Evolutionary conservation across 805 yeast species (phyloP).

Genomic region (Cyberlindnera lachancei): DNA sequence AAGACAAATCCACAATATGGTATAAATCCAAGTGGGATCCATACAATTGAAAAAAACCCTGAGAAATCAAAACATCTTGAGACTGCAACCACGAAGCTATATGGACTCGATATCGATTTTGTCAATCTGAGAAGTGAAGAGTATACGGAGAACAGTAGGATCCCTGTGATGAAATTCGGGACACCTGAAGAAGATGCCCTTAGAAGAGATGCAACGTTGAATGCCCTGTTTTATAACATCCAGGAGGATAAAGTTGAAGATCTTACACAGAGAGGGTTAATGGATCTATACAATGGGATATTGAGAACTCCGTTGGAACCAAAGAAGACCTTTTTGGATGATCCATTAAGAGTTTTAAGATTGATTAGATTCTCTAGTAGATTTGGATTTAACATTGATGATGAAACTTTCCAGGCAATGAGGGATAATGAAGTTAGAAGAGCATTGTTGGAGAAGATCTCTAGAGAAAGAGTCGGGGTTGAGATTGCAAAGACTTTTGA

Average conservation of each 20-base stretch:
- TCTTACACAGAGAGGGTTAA: conserved; percentile 66
- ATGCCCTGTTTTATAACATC: conserved; percentile 85
- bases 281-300: conserved; percentile 62
- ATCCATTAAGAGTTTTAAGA: conserved; percentile 85
- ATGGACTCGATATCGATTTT: conserved; percentile 83
- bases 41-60: conserved; percentile 86
- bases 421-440: conserved; percentile 42
- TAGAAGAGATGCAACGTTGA: conserved; percentile 91
- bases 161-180: conserved; percentile 80
- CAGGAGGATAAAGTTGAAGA: conserved; percentile 69
- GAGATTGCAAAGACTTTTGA: conserved; percentile 74
- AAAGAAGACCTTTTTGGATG: conserved; percentile 79
- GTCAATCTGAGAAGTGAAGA: conserved; percentile 86
- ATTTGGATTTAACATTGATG: conserved; percentile 60
- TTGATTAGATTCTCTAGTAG: conserved; percentile 80
- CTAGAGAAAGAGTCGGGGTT: conserved; percentile 83
- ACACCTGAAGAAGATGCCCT: conserved; percentile 88
- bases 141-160: conserved; percentile 75
- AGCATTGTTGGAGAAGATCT: conserved; percentile 65
- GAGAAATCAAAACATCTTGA: conserved; percentile 94
- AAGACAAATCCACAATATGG: conserved; percentile 27
- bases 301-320: conserved; percentile 88
- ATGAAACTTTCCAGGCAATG: conserved; percentile 57
- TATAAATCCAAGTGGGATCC: conserved; percentile 41
- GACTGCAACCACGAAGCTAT: conserved; percentile 87